Evolutionary conservation across 805 yeast species (phyloP).

Genomic region (Candida tibetensis): DNA sequence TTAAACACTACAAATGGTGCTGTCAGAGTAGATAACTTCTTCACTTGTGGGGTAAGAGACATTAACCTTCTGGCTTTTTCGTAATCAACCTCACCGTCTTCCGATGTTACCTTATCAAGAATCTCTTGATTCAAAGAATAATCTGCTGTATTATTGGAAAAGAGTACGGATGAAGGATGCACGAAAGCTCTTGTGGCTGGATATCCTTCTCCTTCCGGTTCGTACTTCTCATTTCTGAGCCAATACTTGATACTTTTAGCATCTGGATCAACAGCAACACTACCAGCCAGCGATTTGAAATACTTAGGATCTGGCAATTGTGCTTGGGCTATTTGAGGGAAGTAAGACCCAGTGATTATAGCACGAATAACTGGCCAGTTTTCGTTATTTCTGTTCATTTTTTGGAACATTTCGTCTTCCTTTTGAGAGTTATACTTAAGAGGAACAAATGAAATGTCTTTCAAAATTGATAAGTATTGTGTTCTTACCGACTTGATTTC

Average conservation of each 20-base stretch:
- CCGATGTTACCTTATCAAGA: conserved; percentile 22
- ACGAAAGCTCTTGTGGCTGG: conserved; percentile 74
- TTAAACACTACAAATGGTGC: conserved; percentile 64
- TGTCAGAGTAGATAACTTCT: conserved; percentile 34
- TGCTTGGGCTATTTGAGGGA: conserved; percentile 79
- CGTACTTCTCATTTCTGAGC: conserved; percentile 60
- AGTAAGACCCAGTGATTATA: conserved; percentile 73
- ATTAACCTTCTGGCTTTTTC: conserved; percentile 28
- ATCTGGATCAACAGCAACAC: conserved; percentile 84
- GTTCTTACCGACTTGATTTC: conserved; percentile 70
- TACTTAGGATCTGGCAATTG: conserved; percentile 81
- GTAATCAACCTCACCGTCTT: conserved; percentile 41
- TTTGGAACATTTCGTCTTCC: conserved; percentile 8
- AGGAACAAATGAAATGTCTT: conserved; percentile 77
- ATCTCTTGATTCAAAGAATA: conserved; percentile 9
- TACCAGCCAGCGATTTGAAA: conserved; percentile 66
- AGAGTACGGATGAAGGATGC: conserved; percentile 82
- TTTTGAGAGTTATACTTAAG: conserved; percentile 36
- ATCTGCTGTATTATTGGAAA: conserved; percentile 41
- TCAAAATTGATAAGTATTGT: conserved; percentile 68
- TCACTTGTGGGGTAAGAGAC: conserved; percentile 41
- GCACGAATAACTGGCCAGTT: conserved; percentile 58
- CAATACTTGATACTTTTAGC: conserved; percentile 69
- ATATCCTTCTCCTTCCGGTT: conserved; percentile 18
- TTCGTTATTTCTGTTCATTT: conserved; percentile 49